These are phyloP conservation scores for Adenanthera pavonina DNA, from an alignment of 306 rosid species.

Conservation along the genomic window DNA sequence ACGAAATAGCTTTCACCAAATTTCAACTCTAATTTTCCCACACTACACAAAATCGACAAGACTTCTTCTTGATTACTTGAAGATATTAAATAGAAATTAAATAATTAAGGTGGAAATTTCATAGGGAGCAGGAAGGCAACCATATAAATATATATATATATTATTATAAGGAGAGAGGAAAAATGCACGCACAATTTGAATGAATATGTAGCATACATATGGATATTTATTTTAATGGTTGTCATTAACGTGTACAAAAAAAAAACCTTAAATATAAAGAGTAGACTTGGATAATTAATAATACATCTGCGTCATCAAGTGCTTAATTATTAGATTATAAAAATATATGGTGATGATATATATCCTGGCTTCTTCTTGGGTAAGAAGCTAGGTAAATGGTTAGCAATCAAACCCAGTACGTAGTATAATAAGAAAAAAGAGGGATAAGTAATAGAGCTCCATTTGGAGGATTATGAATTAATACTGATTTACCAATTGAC, in stretches of 20 bases:
- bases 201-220: neutral
- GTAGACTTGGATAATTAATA: slow-evolving; percentile 21
- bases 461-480: neutral
- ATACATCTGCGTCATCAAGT: neutral
- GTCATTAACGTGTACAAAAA: slow-evolving; percentile 34
- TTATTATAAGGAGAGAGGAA: slow-evolving; percentile 24
- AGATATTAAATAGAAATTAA: no score
- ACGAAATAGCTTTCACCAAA: neutral
- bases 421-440: slow-evolving; percentile 23
- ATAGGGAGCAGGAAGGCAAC: no score
- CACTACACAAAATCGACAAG: no score
- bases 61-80: no score
- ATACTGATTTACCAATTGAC: slow-evolving; percentile 5
- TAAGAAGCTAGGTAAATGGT: neutral
- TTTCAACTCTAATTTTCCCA: neutral
- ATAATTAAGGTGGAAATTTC: no score
- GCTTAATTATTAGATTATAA: slow-evolving; percentile 7
- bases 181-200: neutral
- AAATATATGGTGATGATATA: slow-evolving; percentile 5
- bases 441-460: neutral
- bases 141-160: no score
- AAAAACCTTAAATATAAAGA: slow-evolving; percentile 26
- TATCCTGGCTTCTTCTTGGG: neutral
- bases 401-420: slow-evolving; percentile 12
- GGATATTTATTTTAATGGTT: slow-evolving; percentile 17